Base-by-base conservation (phyloP, 23 red algal genomes). In the Gracilaria domingensis region DNA sequence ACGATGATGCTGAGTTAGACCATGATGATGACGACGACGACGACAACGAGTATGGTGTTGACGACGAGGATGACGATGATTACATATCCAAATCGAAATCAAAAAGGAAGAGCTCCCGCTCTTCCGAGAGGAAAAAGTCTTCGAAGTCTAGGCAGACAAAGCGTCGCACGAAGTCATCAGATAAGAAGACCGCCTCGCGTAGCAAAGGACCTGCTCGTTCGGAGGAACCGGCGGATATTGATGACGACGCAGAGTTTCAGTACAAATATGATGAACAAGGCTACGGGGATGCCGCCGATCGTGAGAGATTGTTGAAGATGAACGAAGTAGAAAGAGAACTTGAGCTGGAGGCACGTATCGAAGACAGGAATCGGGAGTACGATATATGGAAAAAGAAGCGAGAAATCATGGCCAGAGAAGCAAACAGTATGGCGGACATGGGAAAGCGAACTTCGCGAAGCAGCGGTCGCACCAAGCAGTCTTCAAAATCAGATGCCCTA, bases 241-340 rank as follows among this genome's bases (percentile, higher is more conserved):
- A 91, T 81, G 87, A 91, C 1, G 88, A 91, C 32, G 79, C 59
- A 23, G 33, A 73, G 26, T 92, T 92, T 64, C 59, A 75, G 24
- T 75, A 75, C 64, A 77, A 71, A 29, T 92, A 84, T 36, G 89
- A 92, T 59, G 64, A 92, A 56, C 44, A 84, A 29, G 89, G 89
- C 6, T 92, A 84, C 65, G 89, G 76, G n/a, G 79, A 92, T 77
- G 89, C 56, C 38, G 78, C 77, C n/a, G 89, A 92, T 69, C 78
- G 80, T 18, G 78, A 92, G 55, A 45, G 26, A 26, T 42, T 92
- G 21, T 34, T 44, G 26, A 45, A 62, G 33, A 92, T 92, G 89
- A 92, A 84, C 61, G 89, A 92, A 65, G 40, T 92, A 9, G 78
- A 83, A 12, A 56, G 89, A 36, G 89, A 92, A 62, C n/a, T 50